Evolutionary conservation across 2,329 filamentous ascomycete species (phyloP), one percentile per base, ranked within the genome.

Genomic region (Boeremia lycopersici): DNA sequence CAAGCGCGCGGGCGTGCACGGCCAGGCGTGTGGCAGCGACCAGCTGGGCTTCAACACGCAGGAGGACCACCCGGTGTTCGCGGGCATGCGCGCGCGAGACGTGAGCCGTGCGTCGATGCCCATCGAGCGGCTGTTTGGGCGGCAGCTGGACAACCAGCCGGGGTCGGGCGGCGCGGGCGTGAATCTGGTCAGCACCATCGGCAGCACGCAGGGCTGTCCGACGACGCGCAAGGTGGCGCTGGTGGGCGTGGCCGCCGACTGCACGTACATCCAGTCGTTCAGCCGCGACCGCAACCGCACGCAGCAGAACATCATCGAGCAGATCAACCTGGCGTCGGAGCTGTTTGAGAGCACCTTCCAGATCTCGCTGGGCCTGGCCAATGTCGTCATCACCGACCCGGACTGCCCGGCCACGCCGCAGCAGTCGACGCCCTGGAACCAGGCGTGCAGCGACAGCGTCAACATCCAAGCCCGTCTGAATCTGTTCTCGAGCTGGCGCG

Each of bases 291-390:
- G 82, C 19, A 83, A 83, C 38, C 80, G 84, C n/a, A 84, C 88
- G 23, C 83, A 87, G 51, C 74, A 83, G 58, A 95, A 95, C 71
- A 84, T 99, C 59, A 92, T 99, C 65, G 82, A 80, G 47, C 82
- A 91, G 71, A 89, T 99, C 73, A 97, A 96, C 77, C 82, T 86
- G 39, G 95, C 95, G 0, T 97, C 93, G 1, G 85, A 87, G 58
- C 78, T 97, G 9, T 99, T 95, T 70, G 95, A 99, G 74, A 86
- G 82, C 64, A 90, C 90, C 7, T 98, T 99, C 79, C 97, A 97
- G 75, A 93, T 99, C 66, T 93, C 93, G 0, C 85, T 99, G 31
- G 95, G 92, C 38, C 85, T 99, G 56, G 86, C 88, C 63, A 96
- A 96, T 69, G 76, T 99, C 48, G 89, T 91, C 28, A 85, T 97